Evolutionary conservation across 169 alveolate species (phyloP), one percentile per base, ranked within the genome.

Genomic region (Eimeria maxima): DNA sequence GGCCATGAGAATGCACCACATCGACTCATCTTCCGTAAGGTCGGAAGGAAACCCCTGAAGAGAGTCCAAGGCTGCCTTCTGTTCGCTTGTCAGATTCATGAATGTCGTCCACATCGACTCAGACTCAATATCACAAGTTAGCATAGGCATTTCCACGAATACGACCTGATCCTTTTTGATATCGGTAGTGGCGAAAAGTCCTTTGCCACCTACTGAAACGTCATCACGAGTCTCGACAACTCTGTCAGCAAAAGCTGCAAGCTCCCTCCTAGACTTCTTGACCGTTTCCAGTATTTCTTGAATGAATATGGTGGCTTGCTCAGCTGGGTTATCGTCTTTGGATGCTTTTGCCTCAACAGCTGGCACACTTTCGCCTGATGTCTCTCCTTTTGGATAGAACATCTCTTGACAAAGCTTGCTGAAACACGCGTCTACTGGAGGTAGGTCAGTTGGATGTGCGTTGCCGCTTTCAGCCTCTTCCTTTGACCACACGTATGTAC

Each of bases 61-160:
- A 27, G 73, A n/a, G 18, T 76, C 92, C 71, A 92, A 69, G 27
- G 44, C 57, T 3, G 84, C 92, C 86, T 80, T 57, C 60, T 92
- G 96, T 57, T 80, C 86, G 84, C 73, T 90, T 11, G 81, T 78
- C 50, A 92, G 92, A 63, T 22, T 65, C 24, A n/a, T 65, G n/a
- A 92, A 92, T 45, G 96, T 55, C 44, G 91, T 11, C 96, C 96
- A 92, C 84, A 92, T 83, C 60, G 92, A 83, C n/a, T 55, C 86
- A 33, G 96, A 69, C 69, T 69, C 89, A 47, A 92, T 78, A 45
- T 92, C 93, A 29, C 92, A 83, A 8, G 91, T 92, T 33, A 92
- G 44, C 91, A 92, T 29, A 10, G 96, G 96, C 83, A n/a, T 47
- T 60, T 92, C 96, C 22, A 92, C 96, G 29, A 92, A 92, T 20